Evolutionary conservation across 2,329 filamentous ascomycete species (phyloP).

Genomic region (Paracorniculantispora psalliotae): DNA sequence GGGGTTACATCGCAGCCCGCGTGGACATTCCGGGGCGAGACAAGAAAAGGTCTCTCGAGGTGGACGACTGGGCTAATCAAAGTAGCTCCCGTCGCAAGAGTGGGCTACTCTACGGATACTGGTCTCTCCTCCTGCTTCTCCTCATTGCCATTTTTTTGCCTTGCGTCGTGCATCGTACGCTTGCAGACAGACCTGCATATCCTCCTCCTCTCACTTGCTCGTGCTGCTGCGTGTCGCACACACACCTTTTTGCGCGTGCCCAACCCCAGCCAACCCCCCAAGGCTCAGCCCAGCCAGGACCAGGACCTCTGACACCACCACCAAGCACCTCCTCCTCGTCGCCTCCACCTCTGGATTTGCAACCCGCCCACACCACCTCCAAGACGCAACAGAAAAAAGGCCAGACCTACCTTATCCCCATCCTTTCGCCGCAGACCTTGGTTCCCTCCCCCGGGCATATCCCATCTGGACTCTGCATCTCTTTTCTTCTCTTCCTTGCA

Average conservation of each 20-base stretch:
- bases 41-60: not conserved
- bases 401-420: no score
- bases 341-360: slow-evolving; percentile 4
- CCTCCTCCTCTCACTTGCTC: not conserved
- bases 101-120: not conserved
- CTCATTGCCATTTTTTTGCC: not conserved
- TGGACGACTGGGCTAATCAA: not conserved
- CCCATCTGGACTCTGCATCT: slow-evolving; percentile 5
- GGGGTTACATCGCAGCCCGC: not conserved
- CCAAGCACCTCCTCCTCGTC: not conserved
- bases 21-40: slow-evolving; percentile 6
- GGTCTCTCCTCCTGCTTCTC: not conserved
- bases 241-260: no score
- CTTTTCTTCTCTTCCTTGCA: slow-evolving; percentile 7
- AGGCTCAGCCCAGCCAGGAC: no score
- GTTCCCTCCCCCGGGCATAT: slow-evolving; percentile 6
- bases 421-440: slow-evolving; percentile 17
- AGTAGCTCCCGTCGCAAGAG: no score
- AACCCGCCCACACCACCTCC: slow-evolving; percentile 1
- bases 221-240: not conserved
- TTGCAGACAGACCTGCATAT: not conserved
- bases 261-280: not conserved
- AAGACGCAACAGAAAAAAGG: slow-evolving; percentile 3
- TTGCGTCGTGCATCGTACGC: not conserved
- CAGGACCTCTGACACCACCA: not conserved